Percentiles rank a stretch among this genome's conserved stretches.
These are phyloP conservation scores for Wickerhamiella occidentalis DNA, from an alignment of 805 yeast species.

Conservation along the genomic window DNA sequence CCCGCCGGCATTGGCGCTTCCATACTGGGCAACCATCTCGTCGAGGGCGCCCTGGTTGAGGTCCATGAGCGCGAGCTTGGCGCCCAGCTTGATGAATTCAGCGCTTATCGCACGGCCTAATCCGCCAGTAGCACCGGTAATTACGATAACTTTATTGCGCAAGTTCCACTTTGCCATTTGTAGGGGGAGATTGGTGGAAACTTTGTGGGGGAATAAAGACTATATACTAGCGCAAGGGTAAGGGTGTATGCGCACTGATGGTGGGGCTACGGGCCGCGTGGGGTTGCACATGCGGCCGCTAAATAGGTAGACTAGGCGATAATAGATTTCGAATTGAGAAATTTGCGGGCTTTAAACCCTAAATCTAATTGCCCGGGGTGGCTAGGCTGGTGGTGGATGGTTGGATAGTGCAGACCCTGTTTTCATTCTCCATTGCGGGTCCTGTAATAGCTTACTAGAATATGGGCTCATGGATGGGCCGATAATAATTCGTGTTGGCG, in stretches of 20 bases:
- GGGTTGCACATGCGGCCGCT: background rate
- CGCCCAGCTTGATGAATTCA: background rate
- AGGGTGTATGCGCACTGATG: background rate
- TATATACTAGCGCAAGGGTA: background rate
- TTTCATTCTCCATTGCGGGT: too few species aligned
- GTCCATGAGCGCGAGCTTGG: slow-evolving; percentile 11
- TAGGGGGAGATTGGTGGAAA: too few species aligned
- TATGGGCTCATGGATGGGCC: too few species aligned
- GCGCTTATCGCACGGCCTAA: slow-evolving; percentile 6
- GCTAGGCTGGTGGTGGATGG: too few species aligned
- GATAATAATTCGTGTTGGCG: too few species aligned
- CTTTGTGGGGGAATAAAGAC: background rate
- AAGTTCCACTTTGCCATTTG: slow-evolving; percentile 5
- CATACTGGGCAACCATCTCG: slow-evolving; percentile 2
- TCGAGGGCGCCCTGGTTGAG: slow-evolving; percentile 2
- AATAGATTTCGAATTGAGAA: background rate
- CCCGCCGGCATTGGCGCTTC: slow-evolving; percentile 1
- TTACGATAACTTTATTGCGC: slow-evolving; percentile 8
- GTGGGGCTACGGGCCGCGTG: background rate
- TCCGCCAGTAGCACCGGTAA: slow-evolving; percentile 13
- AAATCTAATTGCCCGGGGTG: background rate
- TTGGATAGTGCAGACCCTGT: too few species aligned
- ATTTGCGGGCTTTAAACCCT: background rate
- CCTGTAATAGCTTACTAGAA: too few species aligned
- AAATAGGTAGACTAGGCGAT: background rate